Conservation (phyloP, 2,329 filamentous ascomycete genomes). For the Ciborinia camelliae region DNA sequence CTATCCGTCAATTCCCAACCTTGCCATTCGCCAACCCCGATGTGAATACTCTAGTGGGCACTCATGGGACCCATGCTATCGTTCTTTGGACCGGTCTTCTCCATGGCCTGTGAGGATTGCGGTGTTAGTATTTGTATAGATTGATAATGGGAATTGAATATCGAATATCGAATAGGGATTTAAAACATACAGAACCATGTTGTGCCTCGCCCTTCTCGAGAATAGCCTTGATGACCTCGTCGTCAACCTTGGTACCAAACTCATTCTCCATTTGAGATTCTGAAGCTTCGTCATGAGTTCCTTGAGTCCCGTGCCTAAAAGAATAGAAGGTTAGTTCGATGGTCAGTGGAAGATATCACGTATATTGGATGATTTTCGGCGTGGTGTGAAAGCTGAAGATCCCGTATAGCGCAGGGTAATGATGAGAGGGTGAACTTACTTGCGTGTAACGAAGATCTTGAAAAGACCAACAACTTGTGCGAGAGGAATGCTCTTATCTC, state of each 20-base stretch:
- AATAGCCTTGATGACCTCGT: constrained; percentile 79
- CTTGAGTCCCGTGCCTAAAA: constrained; percentile 78
- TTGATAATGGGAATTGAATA: no score
- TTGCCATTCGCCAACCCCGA: constrained; percentile 13
- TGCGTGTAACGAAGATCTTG: constrained; percentile 86
- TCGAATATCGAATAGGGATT: no score
- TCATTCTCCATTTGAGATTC: constrained; percentile 75
- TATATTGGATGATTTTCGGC: not conserved
- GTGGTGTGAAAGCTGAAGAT: not conserved
- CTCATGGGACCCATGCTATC: constrained; percentile 33
- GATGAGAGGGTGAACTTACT: constrained; percentile 54
- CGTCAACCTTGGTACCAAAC: constrained; percentile 77
- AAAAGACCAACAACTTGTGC: constrained; percentile 82
- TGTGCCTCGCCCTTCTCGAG: constrained; percentile 71
- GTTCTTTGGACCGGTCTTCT: constrained; percentile 38
- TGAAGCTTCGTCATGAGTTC: constrained; percentile 71
- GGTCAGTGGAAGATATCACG: not conserved
- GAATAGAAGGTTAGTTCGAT: not conserved
- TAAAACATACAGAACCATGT: constrained; percentile 52
- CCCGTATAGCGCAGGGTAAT: not conserved
- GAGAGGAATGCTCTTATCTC: constrained; percentile 73
- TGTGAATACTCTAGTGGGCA: constrained; percentile 30
- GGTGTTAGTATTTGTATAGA: constrained; percentile 22
- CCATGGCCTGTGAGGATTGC: constrained; percentile 31
- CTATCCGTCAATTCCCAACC: not conserved